Evolutionary conservation across 129 eudicot genomes (phyloP).

Genomic region (Pulicaria dysenterica): DNA sequence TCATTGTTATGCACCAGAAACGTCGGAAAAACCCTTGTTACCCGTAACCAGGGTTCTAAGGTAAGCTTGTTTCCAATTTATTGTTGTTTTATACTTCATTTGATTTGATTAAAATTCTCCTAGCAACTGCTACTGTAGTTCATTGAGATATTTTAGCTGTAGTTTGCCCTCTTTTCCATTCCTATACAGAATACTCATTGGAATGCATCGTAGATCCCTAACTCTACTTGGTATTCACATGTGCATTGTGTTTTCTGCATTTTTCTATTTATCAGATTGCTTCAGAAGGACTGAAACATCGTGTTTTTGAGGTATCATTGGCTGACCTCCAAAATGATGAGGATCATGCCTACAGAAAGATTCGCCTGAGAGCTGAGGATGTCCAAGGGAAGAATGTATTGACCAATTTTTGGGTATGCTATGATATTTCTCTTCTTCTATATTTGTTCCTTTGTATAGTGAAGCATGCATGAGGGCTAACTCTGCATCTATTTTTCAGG

Average conservation of each 20-base stretch:
- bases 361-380: conserved; percentile 65
- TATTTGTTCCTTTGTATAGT: not conserved
- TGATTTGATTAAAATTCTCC: not conserved
- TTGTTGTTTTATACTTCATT: not conserved
- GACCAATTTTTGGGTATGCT: conserved; percentile 56
- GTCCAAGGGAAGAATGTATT: conserved; percentile 60
- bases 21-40: no score
- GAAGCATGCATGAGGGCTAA: not conserved
- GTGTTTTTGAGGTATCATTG: conserved; percentile 52
- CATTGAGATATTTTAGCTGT: not conserved
- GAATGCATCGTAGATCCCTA: not conserved
- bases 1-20: no score
- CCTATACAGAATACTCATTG: not conserved
- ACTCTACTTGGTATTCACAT: not conserved
- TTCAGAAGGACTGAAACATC: conserved; percentile 57
- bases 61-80: no score
- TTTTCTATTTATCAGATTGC: conserved; percentile 58
- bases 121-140: not conserved
- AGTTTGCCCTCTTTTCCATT: no score
- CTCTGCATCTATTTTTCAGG: conserved; percentile 32
- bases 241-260: not conserved
- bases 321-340: conserved; percentile 64
- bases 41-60: no score
- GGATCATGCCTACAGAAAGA: conserved; percentile 61
- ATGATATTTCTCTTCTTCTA: not conserved